Evolutionary conservation across 2,329 filamentous ascomycete genomes (phyloP), one percentile per base, ranked within the genome.

Genomic region (Paracoccidioides lutzii): DNA sequence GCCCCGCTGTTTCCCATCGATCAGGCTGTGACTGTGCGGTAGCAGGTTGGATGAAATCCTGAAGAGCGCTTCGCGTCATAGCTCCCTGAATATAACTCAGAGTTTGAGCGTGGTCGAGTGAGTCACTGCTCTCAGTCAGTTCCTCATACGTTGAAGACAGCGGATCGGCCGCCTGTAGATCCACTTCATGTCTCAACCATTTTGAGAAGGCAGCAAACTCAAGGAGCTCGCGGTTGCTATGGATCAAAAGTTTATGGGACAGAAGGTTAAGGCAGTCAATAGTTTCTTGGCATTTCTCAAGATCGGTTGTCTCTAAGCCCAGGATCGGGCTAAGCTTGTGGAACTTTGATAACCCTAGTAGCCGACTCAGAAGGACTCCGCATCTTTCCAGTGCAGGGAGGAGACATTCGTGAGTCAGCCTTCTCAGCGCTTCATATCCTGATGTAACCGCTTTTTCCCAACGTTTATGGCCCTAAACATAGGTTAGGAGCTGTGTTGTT

Each of bases 391-490:
- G 76, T 0, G 88, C 89, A 0, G 93, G 93, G 2, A 97, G 77
- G 53, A 96, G 82, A 67, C 94, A 90, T 66, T 95, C 85, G 65
- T 95, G 90, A 0, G 90, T 77, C 10, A 97, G 77, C 53, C 81
- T 80, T 52, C 89, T 81, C 8, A 97, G 78, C 54, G 82, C 85
- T 58, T 88, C 83, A 22, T 96, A 84, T 0, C 90, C 88, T 3
- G 82, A 81, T 1, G 81, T 78, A 2, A 94, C 86, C 5, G 87
- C 85, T 65, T 91, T 94, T 60, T 97, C 90, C 93, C 93, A 98
- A 51, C 93, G 79, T 71, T 95, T 96, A 64, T 95, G 88, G 0
- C 90, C 90, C 85, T 93, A 52, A 22, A 22, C 14, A 35, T 58
- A 57, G 43, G 58, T 53, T 32, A 52, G 22, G 38, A 45, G 5